Percentiles rank a stretch among this genome's conserved stretches.
Evolutionary conservation across 148 eudicot species (phyloP).

Genomic region (Simmondsia chinensis): DNA sequence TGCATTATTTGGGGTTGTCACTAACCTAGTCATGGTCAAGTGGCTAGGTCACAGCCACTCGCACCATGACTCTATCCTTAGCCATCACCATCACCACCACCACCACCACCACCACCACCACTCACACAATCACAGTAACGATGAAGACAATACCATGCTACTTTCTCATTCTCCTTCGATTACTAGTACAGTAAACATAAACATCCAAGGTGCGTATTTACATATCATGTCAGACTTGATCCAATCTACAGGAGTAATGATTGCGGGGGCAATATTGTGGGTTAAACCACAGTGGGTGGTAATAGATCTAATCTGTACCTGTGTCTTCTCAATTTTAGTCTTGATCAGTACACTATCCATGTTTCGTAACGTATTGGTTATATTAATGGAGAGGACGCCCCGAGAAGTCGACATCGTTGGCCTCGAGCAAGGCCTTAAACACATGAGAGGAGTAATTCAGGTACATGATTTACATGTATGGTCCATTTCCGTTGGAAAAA

Average conservation of each 20-base stretch:
- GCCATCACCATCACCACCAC: constrained; percentile 6
- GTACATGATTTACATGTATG: constrained; percentile 69
- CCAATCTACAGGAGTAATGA: constrained; percentile 57
- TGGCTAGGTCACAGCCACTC: constrained; percentile 31
- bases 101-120: constrained; percentile 12
- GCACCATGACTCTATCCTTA: constrained; percentile 10
- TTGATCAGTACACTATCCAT: constrained; percentile 37
- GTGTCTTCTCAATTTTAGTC: constrained; percentile 36
- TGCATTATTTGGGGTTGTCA: constrained; percentile 37
- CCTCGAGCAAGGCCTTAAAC: constrained; percentile 32
- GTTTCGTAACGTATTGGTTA: constrained; percentile 25
- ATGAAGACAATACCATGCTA: constrained; percentile 17
- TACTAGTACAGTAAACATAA: constrained; percentile 23
- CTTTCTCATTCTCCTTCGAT: constrained; percentile 13
- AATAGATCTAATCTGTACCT: constrained; percentile 57
- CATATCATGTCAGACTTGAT: constrained; percentile 50
- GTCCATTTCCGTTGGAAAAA: constrained; percentile 53
- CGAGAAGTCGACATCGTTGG: constrained; percentile 31
- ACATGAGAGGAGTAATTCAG: constrained; percentile 36
- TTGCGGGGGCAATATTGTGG: constrained; percentile 47
- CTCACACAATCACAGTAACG: not conserved
- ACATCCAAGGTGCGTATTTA: constrained; percentile 59
- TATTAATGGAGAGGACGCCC: constrained; percentile 64
- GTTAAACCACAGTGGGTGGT: constrained; percentile 40
- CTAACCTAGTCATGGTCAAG: constrained; percentile 28